These are phyloP conservation scores for Ophiostoma quercus DNA, from an alignment of 2,329 filamentous ascomycete genomes.

Conservation along the genomic window DNA sequence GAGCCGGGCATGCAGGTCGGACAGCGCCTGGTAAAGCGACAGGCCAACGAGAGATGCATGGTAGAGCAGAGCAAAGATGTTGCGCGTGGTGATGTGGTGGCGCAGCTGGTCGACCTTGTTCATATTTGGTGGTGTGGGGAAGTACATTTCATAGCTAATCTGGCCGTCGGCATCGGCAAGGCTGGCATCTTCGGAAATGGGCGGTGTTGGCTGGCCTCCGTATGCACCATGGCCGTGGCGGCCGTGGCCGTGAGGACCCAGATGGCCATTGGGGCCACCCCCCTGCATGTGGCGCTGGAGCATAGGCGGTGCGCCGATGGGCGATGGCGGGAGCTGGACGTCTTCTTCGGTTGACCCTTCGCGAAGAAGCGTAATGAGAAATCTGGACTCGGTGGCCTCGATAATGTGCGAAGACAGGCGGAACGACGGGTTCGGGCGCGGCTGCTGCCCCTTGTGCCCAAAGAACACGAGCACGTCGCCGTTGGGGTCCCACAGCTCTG, in stretches of 20 bases:
- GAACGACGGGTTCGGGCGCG: constrained; percentile 49
- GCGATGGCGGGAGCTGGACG: constrained; percentile 41
- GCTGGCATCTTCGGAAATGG: constrained; percentile 42
- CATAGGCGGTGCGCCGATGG: constrained; percentile 40
- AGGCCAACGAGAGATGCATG: constrained; percentile 60
- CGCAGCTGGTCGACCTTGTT: constrained; percentile 46
- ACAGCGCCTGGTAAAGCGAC: constrained; percentile 58
- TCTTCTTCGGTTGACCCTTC: constrained; percentile 50
- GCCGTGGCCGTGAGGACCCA: constrained; percentile 26
- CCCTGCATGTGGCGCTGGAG: constrained; percentile 32
- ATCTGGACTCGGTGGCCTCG: constrained; percentile 51
- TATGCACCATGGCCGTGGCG: constrained; percentile 26
- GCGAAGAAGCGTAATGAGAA: constrained; percentile 49
- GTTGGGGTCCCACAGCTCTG: constrained; percentile 56
- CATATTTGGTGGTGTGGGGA: constrained; percentile 51
- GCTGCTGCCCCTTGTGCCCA: constrained; percentile 42
- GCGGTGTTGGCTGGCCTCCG: constrained; percentile 40
- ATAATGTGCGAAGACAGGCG: constrained; percentile 55
- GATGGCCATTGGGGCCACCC: constrained; percentile 27
- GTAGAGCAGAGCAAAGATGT: constrained; percentile 62
- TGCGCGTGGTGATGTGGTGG: constrained; percentile 62
- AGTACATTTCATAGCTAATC: constrained; percentile 59
- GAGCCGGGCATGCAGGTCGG: constrained; percentile 57
- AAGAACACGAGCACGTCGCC: constrained; percentile 57
- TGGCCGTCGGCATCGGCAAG: constrained; percentile 47